Base-by-base conservation (phyloP, 768 basidiomycete species). In the Thelephora aurantiotincta region DNA sequence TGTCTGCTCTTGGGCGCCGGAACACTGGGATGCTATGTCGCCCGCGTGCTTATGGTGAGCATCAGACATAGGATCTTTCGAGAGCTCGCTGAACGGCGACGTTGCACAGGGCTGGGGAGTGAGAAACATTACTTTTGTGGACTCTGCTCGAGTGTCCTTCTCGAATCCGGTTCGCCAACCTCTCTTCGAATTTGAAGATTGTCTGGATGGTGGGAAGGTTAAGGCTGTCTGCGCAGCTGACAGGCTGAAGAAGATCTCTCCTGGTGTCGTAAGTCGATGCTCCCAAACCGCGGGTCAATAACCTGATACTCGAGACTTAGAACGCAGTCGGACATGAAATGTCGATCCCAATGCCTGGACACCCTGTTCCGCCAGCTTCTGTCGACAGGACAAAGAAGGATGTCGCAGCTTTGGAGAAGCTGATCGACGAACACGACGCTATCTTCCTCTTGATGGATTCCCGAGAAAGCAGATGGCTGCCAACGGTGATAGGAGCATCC, bases 81-180 rank as follows among this genome's bases (percentile, higher is more conserved):
- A 43, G 14, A 7, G 45, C 20, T 49, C 9, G 13, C 43, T 16
- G 36, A 44, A 43, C 48, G 38, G 5, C 1, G n/a, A 5, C 3
- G 6, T 6, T 19, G 43, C 1, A 38, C 51, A 94, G 93, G 93
- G 82, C 5, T 98, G 96, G 94, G 94, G 96, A 9, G 83, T 98
- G 11, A 77, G 90, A 22, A 91, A 74, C 9, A 96, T 98, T 58
- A 92, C 92, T 0, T 76, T 99, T 38, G 79, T 96, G 43, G 94
- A 99, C 64, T 93, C 87, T 13, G 79, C 81, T 0, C 78, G 73
- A 37, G 93, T 98, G 11, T 93, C 91, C 0, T 98, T 93, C 64
- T 97, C 92, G 18, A 98, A 99, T 62, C 96, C 96, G 16, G 96
- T 97, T 43, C 76, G 96, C 33, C 96, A 99, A 60, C 96, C 96